These are phyloP conservation scores for Parascedosporium putredinis DNA, from an alignment of 2,329 filamentous ascomycete genomes.

Conservation along the genomic window DNA sequence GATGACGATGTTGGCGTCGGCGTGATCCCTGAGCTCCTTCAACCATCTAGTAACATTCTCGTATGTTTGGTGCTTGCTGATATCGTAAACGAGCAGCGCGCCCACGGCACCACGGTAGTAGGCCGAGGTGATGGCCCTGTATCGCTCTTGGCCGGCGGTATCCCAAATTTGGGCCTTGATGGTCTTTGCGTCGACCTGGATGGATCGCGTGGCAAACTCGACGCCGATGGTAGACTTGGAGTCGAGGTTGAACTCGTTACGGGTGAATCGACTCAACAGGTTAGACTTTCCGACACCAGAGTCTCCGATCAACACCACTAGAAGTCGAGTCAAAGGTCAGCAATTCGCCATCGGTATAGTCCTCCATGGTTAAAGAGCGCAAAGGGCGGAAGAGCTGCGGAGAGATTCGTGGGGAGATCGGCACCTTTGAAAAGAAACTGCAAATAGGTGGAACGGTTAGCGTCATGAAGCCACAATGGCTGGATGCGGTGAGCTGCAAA, in stretches of 20 bases:
- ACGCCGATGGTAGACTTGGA: slow-evolving; percentile 99
- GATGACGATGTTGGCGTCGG: slow-evolving; percentile 97
- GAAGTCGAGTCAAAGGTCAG: slow-evolving; percentile 9
- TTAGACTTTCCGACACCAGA: slow-evolving; percentile 99
- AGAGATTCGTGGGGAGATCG: slow-evolving; percentile 17
- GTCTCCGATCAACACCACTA: slow-evolving; percentile 98
- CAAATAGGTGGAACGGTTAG: slow-evolving; percentile 10
- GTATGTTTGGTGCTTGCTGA: slow-evolving; percentile 99
- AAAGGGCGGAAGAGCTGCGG: slow-evolving; percentile 9
- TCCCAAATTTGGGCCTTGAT: slow-evolving; percentile 99
- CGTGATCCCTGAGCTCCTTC: slow-evolving; percentile 96
- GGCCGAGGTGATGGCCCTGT: slow-evolving; percentile 96
- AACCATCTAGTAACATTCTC: slow-evolving; percentile 98
- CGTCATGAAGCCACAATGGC: slow-evolving; percentile 12
- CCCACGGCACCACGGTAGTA: slow-evolving; percentile 98
- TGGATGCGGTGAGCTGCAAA: slow-evolving; percentile 9
- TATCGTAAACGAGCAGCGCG: slow-evolving; percentile 96
- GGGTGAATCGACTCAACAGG: slow-evolving; percentile 96
- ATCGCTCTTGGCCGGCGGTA: slow-evolving; percentile 96
- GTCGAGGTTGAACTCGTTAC: slow-evolving; percentile 99
- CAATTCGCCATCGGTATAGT: background rate
- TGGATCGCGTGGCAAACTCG: slow-evolving; percentile 96
- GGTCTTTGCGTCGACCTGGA: slow-evolving; percentile 98
- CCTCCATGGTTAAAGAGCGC: background rate
- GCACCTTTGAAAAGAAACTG: slow-evolving; percentile 99